phyloP scores from a whole-genome alignment of 306 rosid species.

The Quercus berberidifolia region DNA sequence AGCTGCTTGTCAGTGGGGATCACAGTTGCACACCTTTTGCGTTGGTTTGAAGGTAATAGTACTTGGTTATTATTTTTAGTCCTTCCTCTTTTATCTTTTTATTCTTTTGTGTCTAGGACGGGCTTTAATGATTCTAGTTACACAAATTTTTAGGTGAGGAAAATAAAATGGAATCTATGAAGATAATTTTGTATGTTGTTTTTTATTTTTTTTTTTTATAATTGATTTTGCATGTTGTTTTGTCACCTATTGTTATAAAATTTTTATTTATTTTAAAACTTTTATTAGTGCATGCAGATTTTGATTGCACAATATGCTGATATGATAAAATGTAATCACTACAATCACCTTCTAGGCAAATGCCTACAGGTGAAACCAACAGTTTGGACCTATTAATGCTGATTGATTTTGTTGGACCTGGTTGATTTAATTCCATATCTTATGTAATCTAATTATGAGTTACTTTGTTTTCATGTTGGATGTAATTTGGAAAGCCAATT shows the following conservation, averaged over 20 bases:
- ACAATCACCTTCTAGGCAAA: too few species aligned
- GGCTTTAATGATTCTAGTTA: neutral
- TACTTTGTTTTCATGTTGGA: too few species aligned
- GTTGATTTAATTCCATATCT: too few species aligned
- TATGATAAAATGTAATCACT: too few species aligned
- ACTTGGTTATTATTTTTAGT: constrained; percentile 16
- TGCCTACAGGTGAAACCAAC: too few species aligned
- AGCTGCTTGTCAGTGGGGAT: constrained; percentile 88
- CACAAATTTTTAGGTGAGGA: neutral
- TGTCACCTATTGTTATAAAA: neutral
- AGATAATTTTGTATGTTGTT: neutral
- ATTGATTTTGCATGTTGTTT: neutral
- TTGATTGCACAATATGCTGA: too few species aligned
- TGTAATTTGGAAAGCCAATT: too few species aligned
- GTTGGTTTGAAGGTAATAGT: constrained; percentile 73
- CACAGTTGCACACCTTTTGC: constrained; percentile 88
- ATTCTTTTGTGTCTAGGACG: neutral
- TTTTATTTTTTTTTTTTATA: too few species aligned
- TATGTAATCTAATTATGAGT: too few species aligned
- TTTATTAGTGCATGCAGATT: too few species aligned
- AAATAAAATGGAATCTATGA: neutral
- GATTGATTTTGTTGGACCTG: too few species aligned
- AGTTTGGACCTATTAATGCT: too few species aligned
- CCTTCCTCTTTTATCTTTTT: neutral
- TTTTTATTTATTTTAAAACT: neutral